Conservation (phyloP, 257 asterid species). For the Nemophila menziesii region DNA sequence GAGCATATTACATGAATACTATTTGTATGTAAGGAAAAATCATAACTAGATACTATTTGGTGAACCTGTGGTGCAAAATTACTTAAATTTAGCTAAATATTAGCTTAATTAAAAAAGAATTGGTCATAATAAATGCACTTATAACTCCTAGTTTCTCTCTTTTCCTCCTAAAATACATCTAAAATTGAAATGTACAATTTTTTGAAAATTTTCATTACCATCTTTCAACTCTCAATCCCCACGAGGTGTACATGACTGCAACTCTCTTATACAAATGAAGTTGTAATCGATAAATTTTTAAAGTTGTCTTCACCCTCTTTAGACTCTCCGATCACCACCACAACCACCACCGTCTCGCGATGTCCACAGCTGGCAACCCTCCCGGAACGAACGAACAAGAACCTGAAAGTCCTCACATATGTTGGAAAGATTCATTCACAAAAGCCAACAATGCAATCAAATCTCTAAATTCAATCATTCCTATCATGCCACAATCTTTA, state of each 20-base stretch:
- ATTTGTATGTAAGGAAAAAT: background rate
- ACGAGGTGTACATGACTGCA: too few relatives aligned
- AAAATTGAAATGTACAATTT: background rate
- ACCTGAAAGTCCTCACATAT: constrained; percentile 29
- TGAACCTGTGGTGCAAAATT: background rate
- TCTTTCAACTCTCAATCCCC: background rate
- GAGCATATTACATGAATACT: background rate
- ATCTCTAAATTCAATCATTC: constrained; percentile 51
- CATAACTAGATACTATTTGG: background rate
- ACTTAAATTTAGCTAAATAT: background rate
- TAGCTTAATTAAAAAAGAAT: background rate
- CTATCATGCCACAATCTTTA: constrained; percentile 33
- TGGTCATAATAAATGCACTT: background rate
- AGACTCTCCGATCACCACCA: too few relatives aligned
- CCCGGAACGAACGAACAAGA: constrained; percentile 5
- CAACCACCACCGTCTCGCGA: too few relatives aligned
- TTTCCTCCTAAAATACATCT: background rate
- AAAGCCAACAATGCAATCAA: constrained; percentile 49
- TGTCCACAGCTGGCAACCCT: background rate
- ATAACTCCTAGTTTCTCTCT: constrained; percentile 2
- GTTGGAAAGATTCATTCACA: constrained; percentile 71
- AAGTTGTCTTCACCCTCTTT: too few relatives aligned
- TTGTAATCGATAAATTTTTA: too few relatives aligned
- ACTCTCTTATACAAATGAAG: too few relatives aligned
- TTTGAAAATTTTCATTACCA: background rate